These are phyloP conservation scores for Diversispora epigaea DNA, from an alignment of 192 early-diverging fungal genomes.

Conservation along the genomic window DNA sequence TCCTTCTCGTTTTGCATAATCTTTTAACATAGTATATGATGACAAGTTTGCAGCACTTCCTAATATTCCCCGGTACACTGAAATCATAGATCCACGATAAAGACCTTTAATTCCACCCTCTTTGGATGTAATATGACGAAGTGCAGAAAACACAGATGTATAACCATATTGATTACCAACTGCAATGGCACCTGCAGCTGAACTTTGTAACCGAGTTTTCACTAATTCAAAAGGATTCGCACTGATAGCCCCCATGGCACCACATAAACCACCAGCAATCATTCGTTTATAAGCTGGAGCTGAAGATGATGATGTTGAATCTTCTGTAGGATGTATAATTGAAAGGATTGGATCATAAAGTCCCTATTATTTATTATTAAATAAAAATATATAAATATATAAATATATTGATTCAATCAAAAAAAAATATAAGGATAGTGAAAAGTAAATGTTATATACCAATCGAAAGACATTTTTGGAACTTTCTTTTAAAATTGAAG, in stretches of 20 bases:
- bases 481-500: conserved; percentile 69
- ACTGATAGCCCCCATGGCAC: conserved; percentile 71
- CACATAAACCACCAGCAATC: conserved; percentile 68
- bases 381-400: not conserved
- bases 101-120: conserved; percentile 61
- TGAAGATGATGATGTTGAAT: conserved; percentile 43
- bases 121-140: conserved; percentile 48
- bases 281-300: conserved; percentile 77
- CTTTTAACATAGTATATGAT: conserved; percentile 67
- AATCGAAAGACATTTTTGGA: conserved; percentile 76
- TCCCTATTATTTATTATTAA: conserved; percentile 28
- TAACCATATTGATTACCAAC: conserved; percentile 71
- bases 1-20: conserved; percentile 57
- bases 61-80: conserved; percentile 63
- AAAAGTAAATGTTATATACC: conserved; percentile 30
- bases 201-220: conserved; percentile 69
- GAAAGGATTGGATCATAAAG: conserved; percentile 72
- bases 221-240: conserved; percentile 78
- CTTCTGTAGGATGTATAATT: conserved; percentile 52
- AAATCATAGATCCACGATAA: conserved; percentile 68
- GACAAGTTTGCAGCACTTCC: conserved; percentile 69
- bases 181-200: conserved; percentile 51
- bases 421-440: not conserved
- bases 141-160: conserved; percentile 57
- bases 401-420: too few species aligned